Conservation (phyloP, 352 stramenopile genomes). For the Globisporangium splendens region DNA sequence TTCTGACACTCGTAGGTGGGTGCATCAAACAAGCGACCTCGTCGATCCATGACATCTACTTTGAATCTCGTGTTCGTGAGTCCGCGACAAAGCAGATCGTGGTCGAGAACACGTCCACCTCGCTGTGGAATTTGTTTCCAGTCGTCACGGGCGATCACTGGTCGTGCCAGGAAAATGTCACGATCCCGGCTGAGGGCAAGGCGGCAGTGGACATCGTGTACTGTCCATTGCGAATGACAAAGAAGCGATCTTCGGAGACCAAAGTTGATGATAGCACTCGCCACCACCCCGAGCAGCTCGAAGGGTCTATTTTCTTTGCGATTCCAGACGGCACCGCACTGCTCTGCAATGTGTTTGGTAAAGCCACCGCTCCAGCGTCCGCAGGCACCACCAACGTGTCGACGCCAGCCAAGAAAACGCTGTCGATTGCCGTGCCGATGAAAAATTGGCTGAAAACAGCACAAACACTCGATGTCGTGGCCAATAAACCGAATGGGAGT, state of each 20-base stretch:
- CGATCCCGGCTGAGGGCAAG: constrained; percentile 69
- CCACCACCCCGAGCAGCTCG: constrained; percentile 48
- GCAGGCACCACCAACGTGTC: constrained; percentile 37
- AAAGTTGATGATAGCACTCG: constrained; percentile 10
- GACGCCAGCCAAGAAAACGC: constrained; percentile 76
- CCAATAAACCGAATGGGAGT: constrained; percentile 32
- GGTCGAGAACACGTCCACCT: constrained; percentile 80
- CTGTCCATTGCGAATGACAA: constrained; percentile 85
- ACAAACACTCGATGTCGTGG: constrained; percentile 78
- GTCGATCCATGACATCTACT: constrained; percentile 84
- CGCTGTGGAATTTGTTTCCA: constrained; percentile 84
- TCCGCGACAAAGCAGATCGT: constrained; percentile 48
- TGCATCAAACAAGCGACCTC: constrained; percentile 88
- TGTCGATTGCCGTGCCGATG: constrained; percentile 64
- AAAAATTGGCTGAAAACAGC: constrained; percentile 87
- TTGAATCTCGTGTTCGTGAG: constrained; percentile 81
- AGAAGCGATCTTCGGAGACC: background rate
- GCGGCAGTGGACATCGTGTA: constrained; percentile 72
- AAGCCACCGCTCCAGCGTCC: constrained; percentile 48
- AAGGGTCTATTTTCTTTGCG: constrained; percentile 87
- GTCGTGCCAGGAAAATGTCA: constrained; percentile 77
- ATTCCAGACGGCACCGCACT: constrained; percentile 88
- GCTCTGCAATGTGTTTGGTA: constrained; percentile 84
- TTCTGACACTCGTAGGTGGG: constrained; percentile 73
- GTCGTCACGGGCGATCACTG: constrained; percentile 88